Evolutionary conservation across 2,329 filamentous ascomycete genomes (phyloP).

Genomic region (Pleomassaria siparia): DNA sequence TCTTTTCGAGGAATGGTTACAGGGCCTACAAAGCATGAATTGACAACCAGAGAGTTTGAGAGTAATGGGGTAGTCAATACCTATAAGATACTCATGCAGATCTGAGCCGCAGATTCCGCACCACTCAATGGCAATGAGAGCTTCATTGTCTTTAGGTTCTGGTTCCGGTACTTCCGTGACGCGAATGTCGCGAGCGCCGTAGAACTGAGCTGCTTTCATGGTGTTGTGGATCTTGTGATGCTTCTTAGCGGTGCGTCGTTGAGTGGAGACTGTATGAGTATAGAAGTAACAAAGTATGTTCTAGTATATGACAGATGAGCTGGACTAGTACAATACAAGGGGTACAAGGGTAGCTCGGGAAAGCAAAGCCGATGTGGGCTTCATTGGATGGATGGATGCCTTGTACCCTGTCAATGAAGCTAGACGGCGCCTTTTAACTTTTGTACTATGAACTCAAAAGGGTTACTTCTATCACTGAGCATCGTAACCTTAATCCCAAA

Average conservation of each 20-base stretch:
- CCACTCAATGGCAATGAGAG: slow-evolving; percentile 32
- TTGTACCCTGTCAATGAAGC: too few species aligned
- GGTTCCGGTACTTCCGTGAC: slow-evolving; percentile 26
- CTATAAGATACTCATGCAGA: slow-evolving; percentile 31
- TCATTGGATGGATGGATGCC: not conserved
- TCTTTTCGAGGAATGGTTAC: slow-evolving; percentile 14
- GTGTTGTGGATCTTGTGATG: slow-evolving; percentile 2
- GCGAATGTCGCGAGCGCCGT: slow-evolving; percentile 26
- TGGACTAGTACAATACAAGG: not conserved
- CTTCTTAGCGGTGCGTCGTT: too few species aligned
- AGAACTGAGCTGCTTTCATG: slow-evolving; percentile 39
- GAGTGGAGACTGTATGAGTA: too few species aligned
- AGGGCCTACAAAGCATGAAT: slow-evolving; percentile 14
- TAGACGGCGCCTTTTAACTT: too few species aligned
- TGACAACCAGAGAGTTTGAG: not conserved
- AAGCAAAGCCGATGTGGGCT: slow-evolving; percentile 1
- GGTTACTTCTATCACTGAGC: too few species aligned
- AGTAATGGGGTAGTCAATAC: slow-evolving; percentile 7
- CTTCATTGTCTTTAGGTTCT: slow-evolving; percentile 24
- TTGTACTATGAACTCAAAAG: too few species aligned
- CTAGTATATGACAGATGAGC: too few species aligned
- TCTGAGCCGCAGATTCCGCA: slow-evolving; percentile 36
- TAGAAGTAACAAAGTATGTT: too few species aligned
- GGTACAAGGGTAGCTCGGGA: slow-evolving; percentile 7
- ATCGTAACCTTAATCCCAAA: too few species aligned